phyloP scores from a whole-genome alignment of 768 basidiomycete species.

The Mycena rebaudengoi region DNA sequence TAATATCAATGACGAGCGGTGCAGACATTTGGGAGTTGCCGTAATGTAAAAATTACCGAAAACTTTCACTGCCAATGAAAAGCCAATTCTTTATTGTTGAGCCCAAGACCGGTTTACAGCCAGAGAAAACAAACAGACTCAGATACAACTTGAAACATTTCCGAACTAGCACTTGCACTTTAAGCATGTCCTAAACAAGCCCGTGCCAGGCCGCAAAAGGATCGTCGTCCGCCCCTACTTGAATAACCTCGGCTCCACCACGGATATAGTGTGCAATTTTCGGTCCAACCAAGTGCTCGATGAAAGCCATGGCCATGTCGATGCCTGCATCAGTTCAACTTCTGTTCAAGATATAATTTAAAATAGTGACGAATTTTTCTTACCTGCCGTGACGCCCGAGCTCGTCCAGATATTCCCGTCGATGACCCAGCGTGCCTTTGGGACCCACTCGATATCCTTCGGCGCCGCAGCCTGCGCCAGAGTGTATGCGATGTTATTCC shows the following conservation, averaged over 20 bases:
- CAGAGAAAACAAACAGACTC: no score
- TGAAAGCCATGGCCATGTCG: slow-evolving; percentile 46
- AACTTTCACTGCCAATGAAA: no score
- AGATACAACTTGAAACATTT: no score
- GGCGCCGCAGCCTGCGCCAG: slow-evolving; percentile 10
- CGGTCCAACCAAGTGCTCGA: slow-evolving; percentile 39
- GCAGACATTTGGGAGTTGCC: no score
- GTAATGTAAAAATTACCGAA: no score
- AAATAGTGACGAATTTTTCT: neutral
- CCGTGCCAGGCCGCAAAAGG: slow-evolving; percentile 30
- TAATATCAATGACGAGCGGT: no score
- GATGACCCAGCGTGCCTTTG: slow-evolving; percentile 45
- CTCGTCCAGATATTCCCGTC: slow-evolving; percentile 46
- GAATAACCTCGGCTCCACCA: slow-evolving; percentile 24
- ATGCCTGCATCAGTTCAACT: slow-evolving; percentile 26
- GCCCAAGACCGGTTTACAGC: no score
- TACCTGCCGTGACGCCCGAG: slow-evolving; percentile 43
- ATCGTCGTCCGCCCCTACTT: slow-evolving; percentile 23
- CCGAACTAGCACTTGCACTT: no score
- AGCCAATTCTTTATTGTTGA: no score
- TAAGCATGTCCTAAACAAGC: slow-evolving; percentile 26
- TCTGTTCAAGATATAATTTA: neutral
- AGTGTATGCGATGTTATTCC: neutral
- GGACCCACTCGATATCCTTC: slow-evolving; percentile 38
- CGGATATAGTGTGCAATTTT: slow-evolving; percentile 27